Base-by-base conservation (phyloP, 305 asterid species). In the Solanum hybrid region DNA sequence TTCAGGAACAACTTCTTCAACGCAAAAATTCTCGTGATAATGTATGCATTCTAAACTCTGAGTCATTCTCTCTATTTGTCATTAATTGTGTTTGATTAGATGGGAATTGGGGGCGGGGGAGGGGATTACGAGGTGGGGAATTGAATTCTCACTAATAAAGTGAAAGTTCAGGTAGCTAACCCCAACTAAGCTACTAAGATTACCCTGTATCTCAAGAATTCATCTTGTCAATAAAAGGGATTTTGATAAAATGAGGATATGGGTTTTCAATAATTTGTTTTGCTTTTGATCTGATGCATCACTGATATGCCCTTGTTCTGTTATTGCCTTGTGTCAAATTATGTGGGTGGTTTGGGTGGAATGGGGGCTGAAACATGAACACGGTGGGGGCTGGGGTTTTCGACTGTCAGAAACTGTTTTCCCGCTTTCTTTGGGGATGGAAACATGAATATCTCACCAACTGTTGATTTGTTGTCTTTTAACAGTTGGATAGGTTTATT, bases 401-500 rank as follows among this genome's bases (percentile, higher is more conserved):
- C 8, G 17, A 69, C 24, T 69, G 76, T 24, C 32, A 26, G 24
- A 80, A 40, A 36, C 36, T 38, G 36, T 27, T 36, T 37, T 37
- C 6, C 8, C 3, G 71, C 34, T 31, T 27, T 51, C n/a, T 29
- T 10, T 4, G 12, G 24, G 5, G 71, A 26, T 82, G 10, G 22
- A 46, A 82, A 9, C 29, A 20, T 29, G 40, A 84, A 56, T 29
- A 66, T 31, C 80, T 12, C 42, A 80, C 10, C 11, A 31, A 81
- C 72, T 89, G 10, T 56, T 69, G 27, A 40, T 81, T 17, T 87
- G 35, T 32, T 60, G 51, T 42, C 71, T 82, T 81, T 88, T 86
- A 46, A 73, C 95, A 95, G 99, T 92, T 95, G 95, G 99, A 96
- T 89, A 94, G 99, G 89, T 96, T 96, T 93, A 96, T 96, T 69